Conservation (phyloP, 306 rosid genomes). For the Amphicarpaea edgeworthii region DNA sequence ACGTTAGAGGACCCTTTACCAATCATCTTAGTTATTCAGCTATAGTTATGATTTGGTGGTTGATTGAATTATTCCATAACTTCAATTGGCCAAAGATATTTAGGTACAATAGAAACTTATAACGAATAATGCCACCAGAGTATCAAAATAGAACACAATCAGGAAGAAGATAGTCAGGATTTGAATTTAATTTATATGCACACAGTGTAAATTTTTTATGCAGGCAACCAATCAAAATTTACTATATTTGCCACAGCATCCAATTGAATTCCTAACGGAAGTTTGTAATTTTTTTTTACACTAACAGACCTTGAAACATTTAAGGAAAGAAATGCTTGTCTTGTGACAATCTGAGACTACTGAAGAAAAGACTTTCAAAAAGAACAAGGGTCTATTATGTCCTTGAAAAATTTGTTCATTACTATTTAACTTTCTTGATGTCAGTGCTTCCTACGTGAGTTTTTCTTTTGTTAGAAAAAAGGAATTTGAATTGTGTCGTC, state of each 20-base stretch:
- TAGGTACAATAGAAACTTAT: conserved; percentile 19
- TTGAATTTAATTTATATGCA: not conserved
- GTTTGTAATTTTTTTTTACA: not conserved
- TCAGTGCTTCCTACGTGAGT: not conserved
- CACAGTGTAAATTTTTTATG: not conserved
- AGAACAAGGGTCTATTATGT: not conserved
- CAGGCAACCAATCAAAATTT: not conserved
- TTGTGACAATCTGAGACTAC: conserved; percentile 1
- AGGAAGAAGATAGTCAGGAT: not conserved
- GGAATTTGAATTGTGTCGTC: not conserved
- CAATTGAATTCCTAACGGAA: not conserved
- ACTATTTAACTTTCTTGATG: conserved; percentile 9
- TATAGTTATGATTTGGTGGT: conserved; percentile 3
- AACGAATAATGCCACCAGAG: not conserved
- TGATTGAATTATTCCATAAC: conserved; percentile 19
- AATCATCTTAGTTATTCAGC: not conserved
- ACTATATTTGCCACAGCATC: not conserved
- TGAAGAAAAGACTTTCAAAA: not conserved
- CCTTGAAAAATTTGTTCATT: conserved; percentile 14
- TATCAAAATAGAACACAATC: not conserved
- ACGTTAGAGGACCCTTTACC: not conserved
- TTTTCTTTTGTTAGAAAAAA: conserved; percentile 8
- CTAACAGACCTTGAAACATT: not conserved
- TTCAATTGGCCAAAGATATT: not conserved
- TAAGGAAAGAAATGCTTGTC: conserved; percentile 13